These are phyloP conservation scores for Didymella keratinophila DNA, from an alignment of 2,329 filamentous ascomycete species.

Conservation along the genomic window DNA sequence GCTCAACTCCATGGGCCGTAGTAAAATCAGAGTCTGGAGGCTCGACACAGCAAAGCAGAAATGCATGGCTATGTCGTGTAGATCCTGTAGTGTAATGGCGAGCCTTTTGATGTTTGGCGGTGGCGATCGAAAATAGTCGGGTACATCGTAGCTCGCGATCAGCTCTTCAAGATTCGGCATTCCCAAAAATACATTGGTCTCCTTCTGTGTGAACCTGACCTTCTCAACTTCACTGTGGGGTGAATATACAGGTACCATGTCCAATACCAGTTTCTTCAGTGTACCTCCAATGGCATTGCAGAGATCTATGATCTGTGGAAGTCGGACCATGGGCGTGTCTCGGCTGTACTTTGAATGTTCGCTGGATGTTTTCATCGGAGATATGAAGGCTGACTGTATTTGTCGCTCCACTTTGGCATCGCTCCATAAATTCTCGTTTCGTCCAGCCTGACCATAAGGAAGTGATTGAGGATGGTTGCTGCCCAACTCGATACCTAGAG, in stretches of 20 bases:
- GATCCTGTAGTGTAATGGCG: slow-evolving; percentile 32
- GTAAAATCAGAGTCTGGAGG: slow-evolving; percentile 30
- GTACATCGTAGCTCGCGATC: slow-evolving; percentile 32
- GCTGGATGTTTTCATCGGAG: slow-evolving; percentile 21
- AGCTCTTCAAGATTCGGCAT: slow-evolving; percentile 41
- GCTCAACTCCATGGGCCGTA: slow-evolving; percentile 25
- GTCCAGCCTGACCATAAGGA: slow-evolving; percentile 28
- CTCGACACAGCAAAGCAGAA: slow-evolving; percentile 32
- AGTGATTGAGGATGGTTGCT: slow-evolving; percentile 34
- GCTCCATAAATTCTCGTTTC: slow-evolving; percentile 30
- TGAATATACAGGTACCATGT: slow-evolving; percentile 31
- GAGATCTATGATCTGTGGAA: slow-evolving; percentile 38
- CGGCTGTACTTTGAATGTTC: neutral
- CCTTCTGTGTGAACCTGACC: slow-evolving; percentile 19
- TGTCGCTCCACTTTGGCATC: slow-evolving; percentile 17
- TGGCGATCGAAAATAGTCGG: slow-evolving; percentile 33
- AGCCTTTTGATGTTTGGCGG: slow-evolving; percentile 39
- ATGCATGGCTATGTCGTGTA: slow-evolving; percentile 19
- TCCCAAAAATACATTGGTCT: slow-evolving; percentile 32
- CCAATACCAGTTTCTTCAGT: slow-evolving; percentile 36
- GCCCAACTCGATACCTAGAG: slow-evolving; percentile 32
- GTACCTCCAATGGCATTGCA: slow-evolving; percentile 26
- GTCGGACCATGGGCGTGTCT: slow-evolving; percentile 27
- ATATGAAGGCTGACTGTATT: slow-evolving; percentile 36
- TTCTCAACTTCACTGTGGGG: slow-evolving; percentile 20